A percentile compares a stretch with the other conserved stretches of the same genome.
These are phyloP conservation scores for Cicer judaicum DNA, from an alignment of 306 rosid species.

Conservation along the genomic window DNA sequence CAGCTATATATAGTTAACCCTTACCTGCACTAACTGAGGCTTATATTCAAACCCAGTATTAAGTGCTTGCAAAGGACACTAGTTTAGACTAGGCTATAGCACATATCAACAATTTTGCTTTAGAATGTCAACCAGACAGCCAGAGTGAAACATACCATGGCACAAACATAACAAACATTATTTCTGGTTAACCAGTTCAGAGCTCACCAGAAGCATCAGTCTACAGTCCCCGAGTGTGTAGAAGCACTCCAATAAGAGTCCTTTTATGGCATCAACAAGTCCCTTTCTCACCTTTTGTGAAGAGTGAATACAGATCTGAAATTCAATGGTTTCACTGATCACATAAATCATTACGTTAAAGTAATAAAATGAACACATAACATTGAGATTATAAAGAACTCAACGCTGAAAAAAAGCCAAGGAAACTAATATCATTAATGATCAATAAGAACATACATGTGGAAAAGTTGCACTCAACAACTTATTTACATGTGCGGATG, in stretches of 20 bases:
- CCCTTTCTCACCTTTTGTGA: constrained; percentile 82
- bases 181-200: constrained; percentile 43
- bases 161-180: constrained; percentile 39
- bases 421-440: constrained; percentile 37
- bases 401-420: constrained; percentile 4
- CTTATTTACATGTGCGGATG: constrained; percentile 70
- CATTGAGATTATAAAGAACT: constrained; percentile 34
- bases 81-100: constrained; percentile 11
- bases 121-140: constrained; percentile 29
- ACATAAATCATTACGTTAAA: constrained; percentile 24
- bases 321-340: constrained; percentile 48
- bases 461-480: constrained; percentile 76
- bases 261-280: constrained; percentile 74
- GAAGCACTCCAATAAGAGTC: constrained; percentile 71
- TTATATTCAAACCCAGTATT: constrained; percentile 14
- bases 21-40: constrained; percentile 4
- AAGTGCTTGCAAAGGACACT: constrained; percentile 29
- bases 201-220: constrained; percentile 92
- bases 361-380: constrained; percentile 7
- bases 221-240: constrained; percentile 70
- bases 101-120: constrained; percentile 16
- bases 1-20: neutral
- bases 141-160: constrained; percentile 32
- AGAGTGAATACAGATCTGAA: constrained; percentile 87
- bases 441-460: constrained; percentile 61